These are phyloP conservation scores for Miscanthus lutarioriparius DNA, from an alignment of 176 grass and related monocot species.

Conservation along the genomic window DNA sequence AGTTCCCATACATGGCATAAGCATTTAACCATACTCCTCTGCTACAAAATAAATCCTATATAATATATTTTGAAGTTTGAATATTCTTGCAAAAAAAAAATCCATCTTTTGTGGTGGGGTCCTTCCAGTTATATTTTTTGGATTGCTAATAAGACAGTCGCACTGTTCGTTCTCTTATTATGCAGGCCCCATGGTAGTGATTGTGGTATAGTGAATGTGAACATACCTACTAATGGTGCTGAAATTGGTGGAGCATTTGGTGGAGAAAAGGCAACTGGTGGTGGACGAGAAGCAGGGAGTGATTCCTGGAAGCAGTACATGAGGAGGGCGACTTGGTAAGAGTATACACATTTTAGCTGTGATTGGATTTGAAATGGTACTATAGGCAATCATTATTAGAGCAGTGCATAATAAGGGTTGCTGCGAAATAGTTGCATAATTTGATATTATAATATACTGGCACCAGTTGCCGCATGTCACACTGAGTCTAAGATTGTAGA, in stretches of 20 bases:
- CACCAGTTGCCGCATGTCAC: neutral
- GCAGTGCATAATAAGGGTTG: neutral
- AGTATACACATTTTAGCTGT: constrained; percentile 29
- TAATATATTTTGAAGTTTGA: neutral
- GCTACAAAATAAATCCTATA: neutral
- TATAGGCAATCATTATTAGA: neutral
- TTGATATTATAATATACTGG: neutral
- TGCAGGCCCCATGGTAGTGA: constrained; percentile 90
- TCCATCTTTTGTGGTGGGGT: neutral
- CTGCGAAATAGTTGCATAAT: neutral
- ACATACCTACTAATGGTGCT: constrained; percentile 98
- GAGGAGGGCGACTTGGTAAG: constrained; percentile 94
- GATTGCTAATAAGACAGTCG: neutral
- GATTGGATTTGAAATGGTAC: constrained; percentile 4
- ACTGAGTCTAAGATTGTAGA: neutral
- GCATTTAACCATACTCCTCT: neutral
- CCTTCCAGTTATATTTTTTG: neutral
- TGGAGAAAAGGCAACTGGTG: constrained; percentile 97
- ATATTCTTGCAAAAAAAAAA: constrained; percentile 4
- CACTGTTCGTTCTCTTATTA: constrained; percentile 36
- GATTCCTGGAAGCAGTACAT: constrained; percentile 99
- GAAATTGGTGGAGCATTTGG: constrained; percentile 99
- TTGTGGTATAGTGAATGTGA: constrained; percentile 97
- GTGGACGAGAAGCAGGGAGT: constrained; percentile 94
- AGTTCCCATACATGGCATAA: constrained; percentile 2